Evolutionary conservation across 805 yeast genomes (phyloP), one percentile per base, ranked within the genome.

Genomic region (Schwanniomyces sp.): DNA sequence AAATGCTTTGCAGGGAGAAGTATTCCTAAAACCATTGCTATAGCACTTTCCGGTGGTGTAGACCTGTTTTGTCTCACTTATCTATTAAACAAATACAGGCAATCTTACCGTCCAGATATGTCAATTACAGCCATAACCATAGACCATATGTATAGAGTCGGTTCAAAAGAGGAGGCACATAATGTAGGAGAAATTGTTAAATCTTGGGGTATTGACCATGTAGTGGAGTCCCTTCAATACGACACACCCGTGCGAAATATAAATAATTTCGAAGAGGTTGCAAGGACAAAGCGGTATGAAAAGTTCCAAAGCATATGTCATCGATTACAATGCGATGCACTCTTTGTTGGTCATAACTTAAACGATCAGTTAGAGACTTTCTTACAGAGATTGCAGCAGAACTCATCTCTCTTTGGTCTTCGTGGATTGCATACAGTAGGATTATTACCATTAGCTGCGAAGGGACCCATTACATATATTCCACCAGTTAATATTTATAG

Each of bases 31-130:
- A 59, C 51, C 27, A 47, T 81, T 0, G 80, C 73, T 5, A 62
- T 88, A 14, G 90, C 91, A 0, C 75, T 88, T 0, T 83, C 90
- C 12, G 96, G 96, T 1, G 95, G 95, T 1, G 90, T 85, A 0
- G 95, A 88, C 59, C 87, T 94, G 1, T 82, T 87, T 82, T 83
- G 87, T 11, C 61, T 88, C 39, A 72, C 86, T 0, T 75, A 76
- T 52, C 66, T 86, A 16, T 61, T 84, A 4, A 50, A 68, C 0
- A 61, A 66, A 24, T 77, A 69, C 53, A 64, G 58, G 28, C 49
- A 70, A 9, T 47, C 44, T 3, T 44, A 66, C 41, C 56, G 63
- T 6, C 57, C 67, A 2, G 49, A 54, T 1, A 52, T 79, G 16
- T 45, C 64, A 18, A 61, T 82, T 1, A 62, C 64, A 44, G 88